Evolutionary conservation across 2,329 filamentous ascomycete genomes (phyloP).

Genomic region (Xylariaceae sp.): DNA sequence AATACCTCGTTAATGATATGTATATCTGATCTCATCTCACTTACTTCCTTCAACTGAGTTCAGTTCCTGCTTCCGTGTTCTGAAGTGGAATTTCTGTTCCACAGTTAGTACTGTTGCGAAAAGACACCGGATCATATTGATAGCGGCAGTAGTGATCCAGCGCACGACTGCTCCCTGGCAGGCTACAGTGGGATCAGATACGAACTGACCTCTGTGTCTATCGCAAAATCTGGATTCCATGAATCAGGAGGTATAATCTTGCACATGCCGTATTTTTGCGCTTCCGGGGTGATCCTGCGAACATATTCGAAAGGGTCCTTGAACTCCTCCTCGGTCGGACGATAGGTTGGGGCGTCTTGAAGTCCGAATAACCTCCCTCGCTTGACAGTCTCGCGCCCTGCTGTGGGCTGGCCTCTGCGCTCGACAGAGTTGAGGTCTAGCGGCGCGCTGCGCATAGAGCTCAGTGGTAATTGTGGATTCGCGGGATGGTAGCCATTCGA

Average conservation of each 20-base stretch:
- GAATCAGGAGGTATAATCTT: conserved; percentile 91
- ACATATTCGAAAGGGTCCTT: conserved; percentile 93
- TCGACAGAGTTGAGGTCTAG: conserved; percentile 89
- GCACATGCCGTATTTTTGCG: conserved; percentile 83
- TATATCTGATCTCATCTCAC: conserved; percentile 28
- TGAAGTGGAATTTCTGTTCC: conserved; percentile 96
- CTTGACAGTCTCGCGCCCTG: conserved; percentile 71
- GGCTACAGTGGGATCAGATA: background rate
- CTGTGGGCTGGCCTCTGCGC: conserved; percentile 76
- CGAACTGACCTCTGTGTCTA: conserved; percentile 82
- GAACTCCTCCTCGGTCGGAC: conserved; percentile 90
- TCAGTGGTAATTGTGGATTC: conserved; percentile 49
- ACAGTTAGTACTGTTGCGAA: too few species aligned
- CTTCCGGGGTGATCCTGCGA: conserved; percentile 83
- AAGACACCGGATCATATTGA: background rate
- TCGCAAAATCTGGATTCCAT: conserved; percentile 94
- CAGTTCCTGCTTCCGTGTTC: conserved; percentile 90
- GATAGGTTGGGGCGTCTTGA: conserved; percentile 84
- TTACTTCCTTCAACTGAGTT: conserved; percentile 98
- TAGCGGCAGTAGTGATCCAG: too few species aligned
- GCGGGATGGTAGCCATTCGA: conserved; percentile 49
- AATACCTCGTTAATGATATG: conserved; percentile 1
- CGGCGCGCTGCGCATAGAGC: conserved; percentile 54
- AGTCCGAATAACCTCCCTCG: conserved; percentile 78
- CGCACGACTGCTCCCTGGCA: too few species aligned